Percentiles rank a stretch among this genome's conserved stretches.
These are phyloP conservation scores for Rusavskia elegans DNA, from an alignment of 495 filamentous ascomycete genomes.

Conservation along the genomic window DNA sequence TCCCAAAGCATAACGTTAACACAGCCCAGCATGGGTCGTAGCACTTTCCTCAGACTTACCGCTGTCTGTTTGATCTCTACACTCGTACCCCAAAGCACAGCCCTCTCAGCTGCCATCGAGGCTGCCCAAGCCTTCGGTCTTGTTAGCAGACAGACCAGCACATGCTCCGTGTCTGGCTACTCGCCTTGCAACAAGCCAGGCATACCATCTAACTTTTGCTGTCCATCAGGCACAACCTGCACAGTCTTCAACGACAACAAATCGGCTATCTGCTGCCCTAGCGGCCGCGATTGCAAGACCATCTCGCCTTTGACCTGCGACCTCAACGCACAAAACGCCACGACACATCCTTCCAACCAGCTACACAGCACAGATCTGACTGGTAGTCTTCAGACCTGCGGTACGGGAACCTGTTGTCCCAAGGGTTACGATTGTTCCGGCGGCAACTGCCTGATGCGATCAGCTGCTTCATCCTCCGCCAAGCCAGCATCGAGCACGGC, in stretches of 20 bases:
- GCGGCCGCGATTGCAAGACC: conserved; percentile 39
- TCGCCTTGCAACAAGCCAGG: conserved; percentile 32
- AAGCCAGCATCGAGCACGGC: conserved; percentile 8
- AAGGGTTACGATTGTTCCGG: conserved; percentile 57
- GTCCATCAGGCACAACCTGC: conserved; percentile 45
- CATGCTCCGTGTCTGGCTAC: conserved; percentile 30
- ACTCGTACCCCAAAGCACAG: conserved; percentile 10
- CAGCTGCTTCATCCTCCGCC: conserved; percentile 11
- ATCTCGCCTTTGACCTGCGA: conserved; percentile 64
- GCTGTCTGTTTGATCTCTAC: conserved; percentile 17
- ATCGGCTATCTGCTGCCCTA: conserved; percentile 66
- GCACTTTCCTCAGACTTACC: conserved; percentile 13
- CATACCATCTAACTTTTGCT: conserved; percentile 64
- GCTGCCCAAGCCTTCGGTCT: conserved; percentile 21
- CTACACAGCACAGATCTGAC: conserved; percentile 55
- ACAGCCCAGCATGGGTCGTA: conserved; percentile 5
- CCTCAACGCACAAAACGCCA: conserved; percentile 46
- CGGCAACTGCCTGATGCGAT: conserved; percentile 21
- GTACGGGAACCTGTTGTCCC: conserved; percentile 48
- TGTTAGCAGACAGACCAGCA: conserved; percentile 17
- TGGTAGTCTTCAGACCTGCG: conserved; percentile 39
- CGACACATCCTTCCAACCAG: conserved; percentile 37
- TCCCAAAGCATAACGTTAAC: neutral
- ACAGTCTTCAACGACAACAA: conserved; percentile 45
- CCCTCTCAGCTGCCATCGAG: conserved; percentile 12